These are phyloP conservation scores for Aspergillus wentii DNA, from an alignment of 495 filamentous ascomycete genomes.

Conservation along the genomic window DNA sequence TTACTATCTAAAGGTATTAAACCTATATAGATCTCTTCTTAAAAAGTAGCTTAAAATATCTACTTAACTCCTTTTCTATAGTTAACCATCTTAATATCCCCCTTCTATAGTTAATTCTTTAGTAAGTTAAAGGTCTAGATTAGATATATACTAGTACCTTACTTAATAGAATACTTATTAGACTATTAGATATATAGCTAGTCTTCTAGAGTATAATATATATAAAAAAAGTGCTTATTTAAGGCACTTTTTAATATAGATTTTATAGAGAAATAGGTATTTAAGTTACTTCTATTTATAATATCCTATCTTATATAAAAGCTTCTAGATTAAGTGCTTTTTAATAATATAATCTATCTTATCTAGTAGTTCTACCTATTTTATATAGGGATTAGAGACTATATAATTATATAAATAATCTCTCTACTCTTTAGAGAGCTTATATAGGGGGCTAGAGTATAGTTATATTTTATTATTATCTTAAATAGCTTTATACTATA, in stretches of 20 bases:
- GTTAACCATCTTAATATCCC: neutral
- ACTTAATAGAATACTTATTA: neutral
- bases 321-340: no score
- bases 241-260: neutral
- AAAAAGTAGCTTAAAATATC: neutral
- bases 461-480: neutral
- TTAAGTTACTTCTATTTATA: neutral
- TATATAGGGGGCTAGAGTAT: no score
- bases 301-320: neutral
- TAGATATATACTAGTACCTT: neutral
- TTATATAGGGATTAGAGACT: neutral
- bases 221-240: neutral
- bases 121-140: no score
- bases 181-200: neutral
- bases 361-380: neutral
- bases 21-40: neutral
- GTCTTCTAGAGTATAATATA: neutral
- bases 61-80: neutral
- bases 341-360: constrained; percentile 3
- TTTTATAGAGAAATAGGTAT: no score
- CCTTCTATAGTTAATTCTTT: no score
- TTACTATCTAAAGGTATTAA: neutral
- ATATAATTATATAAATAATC: neutral
- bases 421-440: no score
- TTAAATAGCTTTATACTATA: neutral